Percentiles rank a stretch among this genome's conserved stretches.
Conservation (phyloP, 768 basidiomycete species). For the Mycena chlorophos region DNA sequence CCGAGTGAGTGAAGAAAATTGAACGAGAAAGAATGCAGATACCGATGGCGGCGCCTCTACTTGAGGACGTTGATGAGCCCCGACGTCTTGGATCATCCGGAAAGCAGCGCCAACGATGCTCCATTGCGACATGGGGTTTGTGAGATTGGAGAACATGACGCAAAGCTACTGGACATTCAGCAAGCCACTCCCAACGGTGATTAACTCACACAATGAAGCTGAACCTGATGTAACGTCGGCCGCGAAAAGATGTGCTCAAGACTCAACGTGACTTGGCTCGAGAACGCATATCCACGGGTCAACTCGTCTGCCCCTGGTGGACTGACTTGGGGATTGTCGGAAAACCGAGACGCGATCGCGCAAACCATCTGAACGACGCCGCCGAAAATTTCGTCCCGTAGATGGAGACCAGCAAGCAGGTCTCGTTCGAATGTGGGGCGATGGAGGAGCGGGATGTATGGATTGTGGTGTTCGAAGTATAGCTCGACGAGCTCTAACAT, state of each 20-base stretch:
- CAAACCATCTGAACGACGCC: constrained; percentile 51
- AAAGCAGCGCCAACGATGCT: not conserved
- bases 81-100: constrained; percentile 49
- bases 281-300: constrained; percentile 16
- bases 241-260: not conserved
- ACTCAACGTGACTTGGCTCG: constrained; percentile 7
- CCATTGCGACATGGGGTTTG: not conserved
- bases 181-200: not conserved
- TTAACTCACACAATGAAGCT: constrained; percentile 25
- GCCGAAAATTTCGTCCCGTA: constrained; percentile 40
- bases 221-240: not conserved
- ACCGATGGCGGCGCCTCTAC: constrained; percentile 30
- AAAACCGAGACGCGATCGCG: constrained; percentile 38
- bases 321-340: constrained; percentile 44
- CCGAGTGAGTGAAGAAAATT: not conserved
- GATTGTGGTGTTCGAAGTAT: constrained; percentile 1
- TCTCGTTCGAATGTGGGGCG: constrained; percentile 47
- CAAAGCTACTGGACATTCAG: not conserved
- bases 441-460: constrained; percentile 47
- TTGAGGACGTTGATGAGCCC: constrained; percentile 44
- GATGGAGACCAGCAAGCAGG: constrained; percentile 37
- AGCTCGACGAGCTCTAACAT: not conserved
- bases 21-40: not conserved
- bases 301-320: constrained; percentile 2
- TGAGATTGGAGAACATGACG: not conserved